Percentiles rank a stretch among this genome's conserved stretches.
Conservation (phyloP, 2,329 filamentous ascomycete genomes). For the Basipetospora chlamydospora region DNA sequence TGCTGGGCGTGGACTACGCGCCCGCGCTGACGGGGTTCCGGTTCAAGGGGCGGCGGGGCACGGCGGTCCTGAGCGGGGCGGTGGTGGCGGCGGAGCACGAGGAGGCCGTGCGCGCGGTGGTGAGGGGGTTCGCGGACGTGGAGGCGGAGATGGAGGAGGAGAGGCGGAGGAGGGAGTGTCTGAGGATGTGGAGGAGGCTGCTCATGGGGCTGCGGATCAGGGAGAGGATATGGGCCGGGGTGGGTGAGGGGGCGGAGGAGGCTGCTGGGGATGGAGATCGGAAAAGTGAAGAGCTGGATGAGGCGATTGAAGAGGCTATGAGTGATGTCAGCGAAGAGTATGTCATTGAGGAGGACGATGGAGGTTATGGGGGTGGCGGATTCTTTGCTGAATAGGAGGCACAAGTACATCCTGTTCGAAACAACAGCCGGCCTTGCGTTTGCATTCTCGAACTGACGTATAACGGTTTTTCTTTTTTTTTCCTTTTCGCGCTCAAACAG, state of each 20-base stretch:
- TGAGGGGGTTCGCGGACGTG: slow-evolving; percentile 53
- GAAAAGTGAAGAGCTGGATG: slow-evolving; percentile 18
- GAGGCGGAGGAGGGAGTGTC: slow-evolving; percentile 57
- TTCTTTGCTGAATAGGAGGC: slow-evolving; percentile 28
- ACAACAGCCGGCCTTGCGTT: no score
- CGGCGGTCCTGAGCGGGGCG: slow-evolving; percentile 64
- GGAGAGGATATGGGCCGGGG: slow-evolving; percentile 40
- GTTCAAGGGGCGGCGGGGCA: slow-evolving; percentile 76
- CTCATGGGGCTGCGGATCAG: slow-evolving; percentile 63
- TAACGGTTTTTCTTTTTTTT: no score
- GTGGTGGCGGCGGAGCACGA: slow-evolving; percentile 59
- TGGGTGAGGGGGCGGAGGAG: slow-evolving; percentile 4
- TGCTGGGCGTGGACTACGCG: slow-evolving; percentile 71
- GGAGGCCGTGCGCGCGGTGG: slow-evolving; percentile 57
- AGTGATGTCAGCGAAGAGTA: slow-evolving; percentile 29
- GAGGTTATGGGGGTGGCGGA: slow-evolving; percentile 30
- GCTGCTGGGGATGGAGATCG: slow-evolving; percentile 19
- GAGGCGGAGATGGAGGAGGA: slow-evolving; percentile 48
- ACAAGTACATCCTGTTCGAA: no score
- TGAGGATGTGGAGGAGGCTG: slow-evolving; percentile 56
- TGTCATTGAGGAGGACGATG: slow-evolving; percentile 25
- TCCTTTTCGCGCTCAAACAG: no score
- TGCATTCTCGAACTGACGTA: no score
- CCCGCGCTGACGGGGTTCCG: slow-evolving; percentile 83
- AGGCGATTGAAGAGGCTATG: slow-evolving; percentile 19